Base-by-base conservation (phyloP, 1,284 basidiomycete genomes). In the Cutaneotrichosporon spelunceum region DNA sequence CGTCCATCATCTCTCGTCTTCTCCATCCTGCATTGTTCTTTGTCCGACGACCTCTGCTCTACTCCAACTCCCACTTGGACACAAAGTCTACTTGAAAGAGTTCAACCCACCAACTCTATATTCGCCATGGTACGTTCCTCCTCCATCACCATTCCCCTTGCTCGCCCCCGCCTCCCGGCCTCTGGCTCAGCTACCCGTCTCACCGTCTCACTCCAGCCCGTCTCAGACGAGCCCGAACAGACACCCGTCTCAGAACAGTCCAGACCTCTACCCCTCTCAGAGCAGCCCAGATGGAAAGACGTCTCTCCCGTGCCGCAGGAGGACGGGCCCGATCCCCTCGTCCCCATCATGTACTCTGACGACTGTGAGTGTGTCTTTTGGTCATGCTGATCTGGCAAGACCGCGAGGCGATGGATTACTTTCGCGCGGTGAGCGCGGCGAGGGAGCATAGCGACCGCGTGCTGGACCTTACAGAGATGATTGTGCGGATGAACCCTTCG, bases 391-490 rank as follows among this genome's bases (percentile, higher is more conserved):
- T 62, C 58, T 66, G 45, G 64, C 61, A 59, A 95, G 93, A 97
- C 80, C 89, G 87, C 66, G 91, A 94, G 80, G 91, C 90, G 2
- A 93, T 93, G 67, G 85, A 91, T 71, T 92, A 93, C 77, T 93
- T 97, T 75, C 86, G 93, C 61, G 92, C 87, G 0, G 83, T 96
- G 61, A 83, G 90, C 47, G 85, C 87, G 68, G 79, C 81, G 0
- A 85, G 84, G 6, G 93, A 97, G 80, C 86, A 86, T 78, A 90
- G 87, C 65, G 79, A 84, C 36, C 84, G 93, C 36, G 91, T 89
- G 7, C 84, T 97, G 49, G 84, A 87, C 66, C 82, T 97, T 53
- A 97, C 93, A 0, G 89, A 93, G 77, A 82, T 81, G 53, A 86
- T 96, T 69, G 93, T 97, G 66, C 83, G 87, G 30, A 81, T 89